A percentile compares a stretch with the other conserved stretches of the same genome.
These are phyloP conservation scores for Penicillium verhagenii DNA, from an alignment of 495 filamentous ascomycete genomes.

Conservation along the genomic window DNA sequence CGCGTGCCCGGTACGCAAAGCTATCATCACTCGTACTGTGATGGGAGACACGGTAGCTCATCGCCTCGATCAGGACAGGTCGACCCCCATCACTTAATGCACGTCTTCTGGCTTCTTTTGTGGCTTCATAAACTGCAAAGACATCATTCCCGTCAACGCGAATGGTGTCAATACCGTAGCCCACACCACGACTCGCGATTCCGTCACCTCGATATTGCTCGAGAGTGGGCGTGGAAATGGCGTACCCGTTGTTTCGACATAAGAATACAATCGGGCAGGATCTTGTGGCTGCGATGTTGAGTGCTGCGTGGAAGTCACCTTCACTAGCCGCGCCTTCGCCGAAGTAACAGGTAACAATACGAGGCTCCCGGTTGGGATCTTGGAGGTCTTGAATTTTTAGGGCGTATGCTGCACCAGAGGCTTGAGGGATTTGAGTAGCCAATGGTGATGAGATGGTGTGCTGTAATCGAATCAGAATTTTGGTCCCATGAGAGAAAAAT, in stretches of 20 bases:
- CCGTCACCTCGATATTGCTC: constrained; percentile 98
- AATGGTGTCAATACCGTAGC: constrained; percentile 96
- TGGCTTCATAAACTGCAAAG: constrained; percentile 86
- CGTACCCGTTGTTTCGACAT: constrained; percentile 96
- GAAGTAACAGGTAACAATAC: constrained; percentile 88
- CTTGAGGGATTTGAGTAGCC: constrained; percentile 95
- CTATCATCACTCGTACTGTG: constrained; percentile 98
- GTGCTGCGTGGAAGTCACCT: constrained; percentile 94
- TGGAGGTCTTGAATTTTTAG: constrained; percentile 80
- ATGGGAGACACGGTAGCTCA: constrained; percentile 96
- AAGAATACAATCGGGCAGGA: constrained; percentile 91
- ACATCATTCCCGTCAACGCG: constrained; percentile 97
- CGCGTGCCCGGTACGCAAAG: constrained; percentile 89
- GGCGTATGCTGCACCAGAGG: constrained; percentile 89
- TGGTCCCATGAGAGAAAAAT: not conserved
- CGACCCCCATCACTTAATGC: constrained; percentile 75
- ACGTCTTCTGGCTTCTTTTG: constrained; percentile 70
- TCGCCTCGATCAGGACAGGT: constrained; percentile 88
- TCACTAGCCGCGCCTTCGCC: constrained; percentile 97
- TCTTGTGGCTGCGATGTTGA: constrained; percentile 94
- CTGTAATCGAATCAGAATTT: constrained; percentile 21
- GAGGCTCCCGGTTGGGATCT: constrained; percentile 61
- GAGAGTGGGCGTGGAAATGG: constrained; percentile 89
- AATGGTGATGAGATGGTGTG: constrained; percentile 93
- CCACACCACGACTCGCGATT: constrained; percentile 90